These are phyloP conservation scores for Pulveroboletus sp. DNA, from an alignment of 768 basidiomycete species.

Conservation along the genomic window DNA sequence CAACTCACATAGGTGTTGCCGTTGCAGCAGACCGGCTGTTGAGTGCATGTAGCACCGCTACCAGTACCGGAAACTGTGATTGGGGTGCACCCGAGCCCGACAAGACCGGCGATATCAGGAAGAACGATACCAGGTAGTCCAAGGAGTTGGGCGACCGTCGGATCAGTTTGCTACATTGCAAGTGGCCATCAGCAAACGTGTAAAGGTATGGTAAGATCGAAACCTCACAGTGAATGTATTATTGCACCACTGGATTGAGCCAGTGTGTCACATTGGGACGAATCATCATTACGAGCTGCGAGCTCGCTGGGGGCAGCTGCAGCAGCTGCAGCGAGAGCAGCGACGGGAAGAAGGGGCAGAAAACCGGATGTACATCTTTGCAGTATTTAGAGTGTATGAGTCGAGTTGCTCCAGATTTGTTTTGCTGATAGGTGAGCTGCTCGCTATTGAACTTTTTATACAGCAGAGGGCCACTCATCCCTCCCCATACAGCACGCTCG, in stretches of 20 bases:
- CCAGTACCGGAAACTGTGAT: background rate
- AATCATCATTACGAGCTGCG: background rate
- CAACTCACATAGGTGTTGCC: constrained; percentile 9
- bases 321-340: constrained; percentile 1
- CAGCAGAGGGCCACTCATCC: background rate
- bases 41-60: constrained; percentile 2
- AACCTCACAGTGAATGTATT: background rate
- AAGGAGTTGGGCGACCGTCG: background rate
- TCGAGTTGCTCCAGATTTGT: background rate
- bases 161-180: background rate
- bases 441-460: constrained; percentile 8
- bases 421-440: background rate
- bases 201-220: no score
- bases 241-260: constrained; percentile 9
- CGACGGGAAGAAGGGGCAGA: constrained; percentile 5
- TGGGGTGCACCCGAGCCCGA: constrained; percentile 4
- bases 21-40: constrained; percentile 19
- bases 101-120: background rate
- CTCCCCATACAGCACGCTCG: background rate
- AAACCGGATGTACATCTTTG: constrained; percentile 8
- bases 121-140: background rate
- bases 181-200: background rate
- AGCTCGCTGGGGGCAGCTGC: constrained; percentile 6
- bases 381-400: background rate
- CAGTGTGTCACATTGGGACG: constrained; percentile 13